These are phyloP conservation scores for Phragmites australis DNA, from an alignment of 176 grass and related monocot species.

Conservation along the genomic window DNA sequence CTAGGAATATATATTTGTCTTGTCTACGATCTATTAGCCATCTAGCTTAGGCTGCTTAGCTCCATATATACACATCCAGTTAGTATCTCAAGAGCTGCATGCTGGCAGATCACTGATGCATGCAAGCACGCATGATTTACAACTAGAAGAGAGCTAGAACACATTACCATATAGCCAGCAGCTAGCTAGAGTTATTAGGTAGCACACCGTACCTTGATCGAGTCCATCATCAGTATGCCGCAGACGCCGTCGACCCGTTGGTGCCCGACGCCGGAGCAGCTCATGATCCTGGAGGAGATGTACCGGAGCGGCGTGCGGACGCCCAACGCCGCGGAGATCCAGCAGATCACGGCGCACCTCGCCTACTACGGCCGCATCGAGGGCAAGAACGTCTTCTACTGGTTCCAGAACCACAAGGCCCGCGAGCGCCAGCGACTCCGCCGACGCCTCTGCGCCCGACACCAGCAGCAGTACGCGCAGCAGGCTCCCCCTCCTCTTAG, in stretches of 20 bases:
- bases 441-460: constrained; percentile 66
- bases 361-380: constrained; percentile 85
- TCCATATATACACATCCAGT: not conserved
- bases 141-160: too few species aligned
- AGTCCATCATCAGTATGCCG: too few species aligned
- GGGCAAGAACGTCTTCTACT: constrained; percentile 97
- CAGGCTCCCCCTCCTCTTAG: too few species aligned
- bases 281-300: constrained; percentile 93
- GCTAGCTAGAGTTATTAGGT: not conserved
- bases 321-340: constrained; percentile 81
- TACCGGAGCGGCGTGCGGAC: constrained; percentile 79
- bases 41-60: not conserved
- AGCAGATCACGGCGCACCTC: constrained; percentile 89
- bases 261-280: constrained; percentile 97
- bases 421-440: constrained; percentile 82
- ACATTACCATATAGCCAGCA: not conserved
- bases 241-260: constrained; percentile 94
- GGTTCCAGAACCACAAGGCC: constrained; percentile 98
- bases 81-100: too few species aligned
- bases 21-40: not conserved
- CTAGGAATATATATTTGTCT: too few species aligned
- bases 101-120: too few species aligned
- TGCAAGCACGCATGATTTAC: too few species aligned
- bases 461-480: constrained; percentile 53
- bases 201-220: too few species aligned